Conservation (phyloP, 2,329 filamentous ascomycete species). For the Pyrenophora graminea region DNA sequence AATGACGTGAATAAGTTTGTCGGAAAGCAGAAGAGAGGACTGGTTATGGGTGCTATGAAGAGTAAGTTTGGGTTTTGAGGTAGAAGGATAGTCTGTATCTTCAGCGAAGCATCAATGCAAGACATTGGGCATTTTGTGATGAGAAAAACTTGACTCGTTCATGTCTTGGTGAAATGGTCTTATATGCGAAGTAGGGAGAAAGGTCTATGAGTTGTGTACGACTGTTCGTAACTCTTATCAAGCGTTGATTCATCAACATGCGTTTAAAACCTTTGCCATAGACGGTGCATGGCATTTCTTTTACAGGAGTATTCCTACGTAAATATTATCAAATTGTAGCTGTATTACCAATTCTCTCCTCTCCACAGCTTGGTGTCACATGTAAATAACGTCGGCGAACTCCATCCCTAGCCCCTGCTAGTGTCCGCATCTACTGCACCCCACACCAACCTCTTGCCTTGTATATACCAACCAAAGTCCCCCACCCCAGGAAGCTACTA, state of each 20-base stretch:
- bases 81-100: background rate
- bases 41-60: slow-evolving; percentile 66
- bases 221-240: too few species aligned
- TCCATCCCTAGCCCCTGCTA: background rate
- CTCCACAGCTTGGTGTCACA: too few species aligned
- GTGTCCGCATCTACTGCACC: background rate
- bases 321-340: too few species aligned
- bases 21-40: slow-evolving; percentile 81
- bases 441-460: background rate
- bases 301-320: too few species aligned
- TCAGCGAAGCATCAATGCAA: background rate
- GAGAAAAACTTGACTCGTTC: background rate
- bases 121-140: background rate
- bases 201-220: too few species aligned
- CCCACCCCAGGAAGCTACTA: background rate
- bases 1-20: slow-evolving; percentile 89
- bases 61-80: slow-evolving; percentile 40
- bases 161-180: too few species aligned
- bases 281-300: too few species aligned
- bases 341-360: too few species aligned
- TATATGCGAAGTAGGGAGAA: too few species aligned
- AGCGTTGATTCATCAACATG: too few species aligned
- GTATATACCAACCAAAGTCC: background rate
- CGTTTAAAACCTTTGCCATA: too few species aligned
- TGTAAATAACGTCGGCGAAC: too few species aligned